Conservation (phyloP, 2,329 filamentous ascomycete species). For the Xylaria sp. region DNA sequence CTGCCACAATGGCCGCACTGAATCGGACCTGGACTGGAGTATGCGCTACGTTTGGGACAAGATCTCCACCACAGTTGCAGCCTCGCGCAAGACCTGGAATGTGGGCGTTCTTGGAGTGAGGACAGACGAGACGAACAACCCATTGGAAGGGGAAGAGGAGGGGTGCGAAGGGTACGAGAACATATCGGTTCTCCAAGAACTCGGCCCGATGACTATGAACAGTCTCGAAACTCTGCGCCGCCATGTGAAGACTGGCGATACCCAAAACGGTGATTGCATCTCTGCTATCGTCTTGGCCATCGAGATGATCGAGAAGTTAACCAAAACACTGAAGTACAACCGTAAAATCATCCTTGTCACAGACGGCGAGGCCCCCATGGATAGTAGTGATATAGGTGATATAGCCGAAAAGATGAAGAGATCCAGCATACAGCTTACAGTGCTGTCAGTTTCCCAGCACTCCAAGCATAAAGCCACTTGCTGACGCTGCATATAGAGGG, state of each 20-base stretch:
- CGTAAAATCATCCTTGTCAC: slow-evolving; percentile 85
- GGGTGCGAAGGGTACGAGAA: slow-evolving; percentile 75
- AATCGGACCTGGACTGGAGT: slow-evolving; percentile 86
- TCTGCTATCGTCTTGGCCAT: slow-evolving; percentile 87
- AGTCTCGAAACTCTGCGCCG: slow-evolving; percentile 69
- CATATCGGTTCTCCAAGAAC: slow-evolving; percentile 78
- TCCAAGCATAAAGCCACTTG: background rate
- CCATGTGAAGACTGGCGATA: slow-evolving; percentile 69
- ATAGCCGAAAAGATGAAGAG: slow-evolving; percentile 78
- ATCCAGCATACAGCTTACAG: slow-evolving; percentile 75
- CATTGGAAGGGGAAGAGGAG: slow-evolving; percentile 65
- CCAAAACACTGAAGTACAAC: slow-evolving; percentile 81
- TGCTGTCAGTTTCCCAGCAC: slow-evolving; percentile 67
- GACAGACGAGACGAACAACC: slow-evolving; percentile 77
- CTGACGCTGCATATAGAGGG: slow-evolving; percentile 59
- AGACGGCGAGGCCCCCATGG: slow-evolving; percentile 75
- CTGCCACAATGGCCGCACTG: slow-evolving; percentile 69
- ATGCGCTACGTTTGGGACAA: slow-evolving; percentile 97
- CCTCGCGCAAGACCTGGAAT: slow-evolving; percentile 72
- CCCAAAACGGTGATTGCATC: slow-evolving; percentile 77
- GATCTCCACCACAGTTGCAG: slow-evolving; percentile 72
- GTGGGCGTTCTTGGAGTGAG: slow-evolving; percentile 83
- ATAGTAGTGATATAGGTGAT: slow-evolving; percentile 70
- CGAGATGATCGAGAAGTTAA: slow-evolving; percentile 80
- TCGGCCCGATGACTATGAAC: slow-evolving; percentile 65